Base-by-base conservation (phyloP, 2,329 filamentous ascomycete species). In the Penicillium occitanis region DNA sequence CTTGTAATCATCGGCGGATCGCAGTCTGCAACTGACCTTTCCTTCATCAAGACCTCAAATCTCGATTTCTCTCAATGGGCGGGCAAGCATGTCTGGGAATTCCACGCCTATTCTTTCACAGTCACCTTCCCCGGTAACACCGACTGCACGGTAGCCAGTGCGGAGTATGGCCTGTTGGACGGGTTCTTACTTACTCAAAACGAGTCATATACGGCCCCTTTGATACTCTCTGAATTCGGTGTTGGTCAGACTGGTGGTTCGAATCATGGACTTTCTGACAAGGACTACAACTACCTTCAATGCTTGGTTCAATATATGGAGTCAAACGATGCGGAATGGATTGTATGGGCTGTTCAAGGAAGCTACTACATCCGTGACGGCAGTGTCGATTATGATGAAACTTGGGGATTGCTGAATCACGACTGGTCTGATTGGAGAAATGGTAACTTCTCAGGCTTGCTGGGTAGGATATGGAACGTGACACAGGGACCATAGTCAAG, bases 201-300 rank as follows among this genome's bases (percentile, higher is more conserved):
- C 44, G 68, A 80, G 70, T 67, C 69, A 8, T 84, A 80, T 70
- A 87, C 85, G 0, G 84, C 82, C 1, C 86, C 86, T 2, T 74
- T 88, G n/a, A 79, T 86, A 59, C 73, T 88, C 51, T 85, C 83
- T 64, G 86, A 88, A 77, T 88, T 88, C 69, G 86, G 86, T 35
- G 85, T 84, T 55, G 82, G 33, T 14, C 59, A 66, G 63, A 66
- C 63, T 19, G 66, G 66, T 22, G 66, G 66, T 2, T 35, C 80
- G 65, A 81, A 82, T 76, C 73, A 77, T 40, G 83, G 82, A 0
- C 71, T 85, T 17, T 77, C 71, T 48, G 76, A 81, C 40, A 78
- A 79, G 51, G 84, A 85, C 55, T 71, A 77, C 62, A 72, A 71
- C 0, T 88, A 87, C 71, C 78, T 86, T 55, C 75, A 76, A 10